Percentiles rank a stretch among this genome's conserved stretches.
phyloP scores from a whole-genome alignment of 306 rosid genomes.

The Begonia peltatifolia region DNA sequence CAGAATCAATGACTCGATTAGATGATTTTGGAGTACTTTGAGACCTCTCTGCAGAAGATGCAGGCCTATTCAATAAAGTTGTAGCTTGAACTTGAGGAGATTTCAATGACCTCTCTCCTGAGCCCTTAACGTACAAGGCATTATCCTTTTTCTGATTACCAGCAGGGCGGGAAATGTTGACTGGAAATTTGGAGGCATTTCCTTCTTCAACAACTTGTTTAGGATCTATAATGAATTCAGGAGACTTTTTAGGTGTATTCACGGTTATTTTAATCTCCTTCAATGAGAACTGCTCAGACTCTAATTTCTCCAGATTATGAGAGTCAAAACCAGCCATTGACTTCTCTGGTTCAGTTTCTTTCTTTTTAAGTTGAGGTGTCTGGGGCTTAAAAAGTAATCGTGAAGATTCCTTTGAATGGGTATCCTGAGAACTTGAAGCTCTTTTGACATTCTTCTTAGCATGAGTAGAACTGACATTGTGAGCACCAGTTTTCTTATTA shows the following conservation, averaged over 20 bases:
- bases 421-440: constrained; percentile 27
- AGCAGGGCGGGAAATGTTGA: constrained; percentile 28
- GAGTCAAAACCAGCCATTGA: constrained; percentile 12
- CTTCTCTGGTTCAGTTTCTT: constrained; percentile 21
- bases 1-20: constrained; percentile 29
- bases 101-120: constrained; percentile 15
- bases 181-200: constrained; percentile 36
- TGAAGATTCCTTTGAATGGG: constrained; percentile 32
- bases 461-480: constrained; percentile 21
- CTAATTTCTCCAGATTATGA: constrained; percentile 37
- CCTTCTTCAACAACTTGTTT: constrained; percentile 35
- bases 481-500: constrained; percentile 28
- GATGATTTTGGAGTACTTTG: constrained; percentile 34
- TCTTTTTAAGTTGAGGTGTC: constrained; percentile 23
- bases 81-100: constrained; percentile 44
- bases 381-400: constrained; percentile 19
- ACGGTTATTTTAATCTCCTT: constrained; percentile 37
- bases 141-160: constrained; percentile 34
- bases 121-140: constrained; percentile 33
- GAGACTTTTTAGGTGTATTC: constrained; percentile 55
- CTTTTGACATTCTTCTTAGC: constrained; percentile 22
- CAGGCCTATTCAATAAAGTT: constrained; percentile 32
- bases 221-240: constrained; percentile 22
- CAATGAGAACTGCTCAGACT: constrained; percentile 27
- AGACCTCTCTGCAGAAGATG: constrained; percentile 43